These are phyloP conservation scores for Ceratocystis albifundus DNA, from an alignment of 2,329 filamentous ascomycete species.

Conservation along the genomic window DNA sequence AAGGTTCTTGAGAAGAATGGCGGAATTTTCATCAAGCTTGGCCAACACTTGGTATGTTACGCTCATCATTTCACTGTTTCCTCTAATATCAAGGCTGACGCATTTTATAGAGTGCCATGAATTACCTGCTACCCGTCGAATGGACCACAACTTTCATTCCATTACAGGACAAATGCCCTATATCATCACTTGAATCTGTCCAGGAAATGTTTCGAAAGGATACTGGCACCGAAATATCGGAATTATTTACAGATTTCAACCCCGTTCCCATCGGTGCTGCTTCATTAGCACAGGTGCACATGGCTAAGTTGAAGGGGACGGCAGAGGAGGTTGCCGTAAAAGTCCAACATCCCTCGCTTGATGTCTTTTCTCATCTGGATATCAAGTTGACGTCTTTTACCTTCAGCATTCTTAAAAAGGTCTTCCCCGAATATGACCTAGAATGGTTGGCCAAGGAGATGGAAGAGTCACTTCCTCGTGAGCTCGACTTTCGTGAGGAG, in stretches of 20 bases:
- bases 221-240: conserved; percentile 64
- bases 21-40: conserved; percentile 95
- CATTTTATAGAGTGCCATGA: conserved; percentile 64
- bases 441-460: conserved; percentile 93
- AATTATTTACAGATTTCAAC: conserved; percentile 80
- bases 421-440: conserved; percentile 95
- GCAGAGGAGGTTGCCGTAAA: conserved; percentile 90
- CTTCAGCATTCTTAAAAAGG: conserved; percentile 77
- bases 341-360: conserved; percentile 81
- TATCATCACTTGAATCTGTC: conserved; percentile 80
- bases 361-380: conserved; percentile 83
- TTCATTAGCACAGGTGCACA: conserved; percentile 86
- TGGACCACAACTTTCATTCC: conserved; percentile 96
- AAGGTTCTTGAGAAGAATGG: conserved; percentile 87
- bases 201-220: conserved; percentile 76
- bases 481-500: conserved; percentile 80
- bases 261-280: conserved; percentile 76
- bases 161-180: conserved; percentile 86
- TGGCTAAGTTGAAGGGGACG: conserved; percentile 69
- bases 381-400: conserved; percentile 77
- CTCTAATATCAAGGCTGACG: not conserved
- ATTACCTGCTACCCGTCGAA: conserved; percentile 79
- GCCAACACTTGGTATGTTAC: conserved; percentile 65
- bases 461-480: conserved; percentile 78
- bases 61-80: not conserved